Evolutionary conservation across 192 early-diverging fungal genomes (phyloP).

Genomic region (Chytriomyces confervae): DNA sequence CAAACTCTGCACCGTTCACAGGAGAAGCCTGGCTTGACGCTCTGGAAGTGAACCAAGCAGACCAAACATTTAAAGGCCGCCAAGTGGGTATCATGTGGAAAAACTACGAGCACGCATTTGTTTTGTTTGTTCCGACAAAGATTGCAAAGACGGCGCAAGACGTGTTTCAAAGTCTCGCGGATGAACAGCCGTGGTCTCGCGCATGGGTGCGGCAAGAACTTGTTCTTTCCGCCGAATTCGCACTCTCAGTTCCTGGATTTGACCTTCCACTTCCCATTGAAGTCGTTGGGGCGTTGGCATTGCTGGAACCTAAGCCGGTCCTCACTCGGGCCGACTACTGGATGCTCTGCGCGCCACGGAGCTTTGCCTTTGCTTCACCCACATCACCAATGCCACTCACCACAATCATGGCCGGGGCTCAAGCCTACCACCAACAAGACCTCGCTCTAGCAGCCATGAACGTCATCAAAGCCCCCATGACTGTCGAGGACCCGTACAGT

Average conservation of each 20-base stretch:
- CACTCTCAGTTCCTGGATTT: conserved; percentile 6
- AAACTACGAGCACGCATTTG: neutral
- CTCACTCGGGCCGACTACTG: neutral
- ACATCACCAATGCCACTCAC: neutral
- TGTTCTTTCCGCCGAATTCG: conserved; percentile 3
- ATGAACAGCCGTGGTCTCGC: neutral
- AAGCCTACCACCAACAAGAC: conserved; percentile 1
- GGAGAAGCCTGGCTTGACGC: neutral
- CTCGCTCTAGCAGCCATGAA: conserved; percentile 4
- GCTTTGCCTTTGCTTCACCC: neutral
- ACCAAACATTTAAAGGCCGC: conserved; percentile 5
- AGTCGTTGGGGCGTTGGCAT: neutral
- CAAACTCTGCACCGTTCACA: neutral
- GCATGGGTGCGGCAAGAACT: neutral
- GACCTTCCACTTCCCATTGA: neutral
- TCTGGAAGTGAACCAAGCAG: conserved; percentile 8
- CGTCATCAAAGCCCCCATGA: neutral
- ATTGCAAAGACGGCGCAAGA: neutral
- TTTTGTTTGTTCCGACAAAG: conserved; percentile 9
- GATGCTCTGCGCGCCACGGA: neutral
- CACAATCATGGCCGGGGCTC: neutral
- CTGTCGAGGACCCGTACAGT: neutral
- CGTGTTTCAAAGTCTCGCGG: neutral
- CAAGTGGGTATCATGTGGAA: neutral
- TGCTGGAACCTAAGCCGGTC: neutral